Evolutionary conservation across 352 stramenopile genomes (phyloP).

Genomic region (Vaucheria bursata): DNA sequence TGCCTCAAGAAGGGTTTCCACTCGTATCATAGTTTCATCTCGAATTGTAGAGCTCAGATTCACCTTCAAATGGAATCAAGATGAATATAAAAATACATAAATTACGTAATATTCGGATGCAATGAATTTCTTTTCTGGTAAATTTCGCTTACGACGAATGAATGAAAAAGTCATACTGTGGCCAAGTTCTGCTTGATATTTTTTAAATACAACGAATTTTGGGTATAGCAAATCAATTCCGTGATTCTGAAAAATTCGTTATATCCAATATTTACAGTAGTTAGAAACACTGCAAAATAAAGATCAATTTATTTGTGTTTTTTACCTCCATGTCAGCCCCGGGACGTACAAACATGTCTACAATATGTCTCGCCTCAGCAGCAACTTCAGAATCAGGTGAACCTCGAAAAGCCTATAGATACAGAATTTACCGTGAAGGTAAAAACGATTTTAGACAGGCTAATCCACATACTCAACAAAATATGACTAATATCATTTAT

Average conservation of each 20-base stretch:
- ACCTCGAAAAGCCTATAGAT: neutral
- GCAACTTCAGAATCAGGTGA: neutral
- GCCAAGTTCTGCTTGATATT: neutral
- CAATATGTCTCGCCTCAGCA: neutral
- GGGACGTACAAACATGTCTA: constrained; percentile 1
- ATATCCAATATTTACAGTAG: neutral
- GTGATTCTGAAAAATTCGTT: neutral
- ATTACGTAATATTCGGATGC: neutral
- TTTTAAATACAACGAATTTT: neutral
- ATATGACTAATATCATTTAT: neutral
- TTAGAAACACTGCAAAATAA: neutral
- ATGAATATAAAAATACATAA: neutral
- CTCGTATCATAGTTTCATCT: neutral
- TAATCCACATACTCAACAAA: neutral
- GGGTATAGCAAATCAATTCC: neutral
- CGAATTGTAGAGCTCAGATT: constrained; percentile 3
- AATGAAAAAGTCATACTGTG: neutral
- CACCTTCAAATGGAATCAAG: neutral
- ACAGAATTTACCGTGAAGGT: too few species aligned
- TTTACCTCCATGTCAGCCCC: neutral
- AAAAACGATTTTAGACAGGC: too few species aligned
- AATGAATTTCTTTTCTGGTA: neutral
- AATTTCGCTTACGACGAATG: neutral
- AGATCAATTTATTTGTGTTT: neutral
- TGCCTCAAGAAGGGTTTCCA: neutral